These are phyloP conservation scores for Lizonia empirigonia DNA, from an alignment of 2,329 filamentous ascomycete genomes.

Conservation along the genomic window DNA sequence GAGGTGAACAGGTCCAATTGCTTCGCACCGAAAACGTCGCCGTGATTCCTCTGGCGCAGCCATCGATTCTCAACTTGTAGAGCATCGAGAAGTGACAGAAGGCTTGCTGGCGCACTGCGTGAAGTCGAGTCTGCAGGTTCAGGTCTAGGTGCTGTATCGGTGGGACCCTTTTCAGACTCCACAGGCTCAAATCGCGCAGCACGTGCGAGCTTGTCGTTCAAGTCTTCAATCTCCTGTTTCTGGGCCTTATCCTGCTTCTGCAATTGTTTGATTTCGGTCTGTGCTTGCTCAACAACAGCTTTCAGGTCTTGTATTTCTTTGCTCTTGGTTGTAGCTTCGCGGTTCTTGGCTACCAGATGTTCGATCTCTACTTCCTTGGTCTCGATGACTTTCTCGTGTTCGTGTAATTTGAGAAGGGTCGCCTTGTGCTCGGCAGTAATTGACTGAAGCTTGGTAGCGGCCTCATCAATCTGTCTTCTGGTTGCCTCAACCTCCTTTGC, in stretches of 20 bases:
- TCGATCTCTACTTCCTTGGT: slow-evolving; percentile 75
- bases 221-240: slow-evolving; percentile 27
- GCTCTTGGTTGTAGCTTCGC: slow-evolving; percentile 35
- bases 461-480: slow-evolving; percentile 79
- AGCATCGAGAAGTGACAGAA: slow-evolving; percentile 30
- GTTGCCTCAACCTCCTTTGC: slow-evolving; percentile 81
- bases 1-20: slow-evolving; percentile 8
- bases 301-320: slow-evolving; percentile 30
- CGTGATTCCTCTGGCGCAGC: slow-evolving; percentile 34
- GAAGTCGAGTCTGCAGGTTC: slow-evolving; percentile 18
- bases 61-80: slow-evolving; percentile 39
- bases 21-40: slow-evolving; percentile 18
- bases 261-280: slow-evolving; percentile 29
- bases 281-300: slow-evolving; percentile 25
- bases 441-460: slow-evolving; percentile 81
- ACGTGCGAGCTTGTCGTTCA: slow-evolving; percentile 12
- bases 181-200: slow-evolving; percentile 7
- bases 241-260: slow-evolving; percentile 25
- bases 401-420: slow-evolving; percentile 68
- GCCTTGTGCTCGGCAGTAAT: slow-evolving; percentile 82
- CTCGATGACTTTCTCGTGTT: slow-evolving; percentile 79
- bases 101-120: slow-evolving; percentile 18
- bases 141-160: slow-evolving; percentile 13
- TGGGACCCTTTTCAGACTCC: slow-evolving; percentile 13
- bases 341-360: slow-evolving; percentile 72